Evolutionary conservation across 2,329 filamentous ascomycete genomes (phyloP).

Genomic region (Beauveria sp.): DNA sequence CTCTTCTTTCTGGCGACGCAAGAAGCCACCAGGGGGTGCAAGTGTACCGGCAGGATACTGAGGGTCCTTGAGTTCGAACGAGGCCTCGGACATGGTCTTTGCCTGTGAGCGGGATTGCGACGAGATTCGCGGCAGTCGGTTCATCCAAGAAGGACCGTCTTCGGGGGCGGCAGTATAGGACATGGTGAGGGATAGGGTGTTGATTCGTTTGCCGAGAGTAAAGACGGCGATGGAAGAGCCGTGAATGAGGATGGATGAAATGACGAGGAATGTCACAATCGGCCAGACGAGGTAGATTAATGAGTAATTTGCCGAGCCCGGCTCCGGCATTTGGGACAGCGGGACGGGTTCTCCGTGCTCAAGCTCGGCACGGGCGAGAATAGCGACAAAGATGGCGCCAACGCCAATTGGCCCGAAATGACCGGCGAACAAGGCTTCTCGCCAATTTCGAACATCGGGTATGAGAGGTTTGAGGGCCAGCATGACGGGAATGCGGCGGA

Average conservation of each 20-base stretch:
- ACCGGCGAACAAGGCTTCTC: constrained; percentile 90
- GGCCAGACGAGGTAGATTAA: constrained; percentile 90
- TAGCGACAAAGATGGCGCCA: constrained; percentile 90
- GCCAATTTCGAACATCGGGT: constrained; percentile 96
- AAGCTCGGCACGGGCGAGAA: constrained; percentile 85
- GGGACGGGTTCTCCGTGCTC: constrained; percentile 72
- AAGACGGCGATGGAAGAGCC: constrained; percentile 98
- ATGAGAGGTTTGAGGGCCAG: constrained; percentile 83
- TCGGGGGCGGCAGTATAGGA: constrained; percentile 90
- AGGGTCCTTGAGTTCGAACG: constrained; percentile 53
- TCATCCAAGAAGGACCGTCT: constrained; percentile 91
- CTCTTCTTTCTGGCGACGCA: constrained; percentile 78
- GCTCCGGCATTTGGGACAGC: constrained; percentile 50
- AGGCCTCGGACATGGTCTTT: constrained; percentile 72
- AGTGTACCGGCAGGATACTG: constrained; percentile 61
- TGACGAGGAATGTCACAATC: constrained; percentile 87
- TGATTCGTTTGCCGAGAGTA: constrained; percentile 95
- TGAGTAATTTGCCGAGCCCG: constrained; percentile 50
- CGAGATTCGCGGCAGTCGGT: constrained; percentile 67
- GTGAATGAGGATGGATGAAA: constrained; percentile 89
- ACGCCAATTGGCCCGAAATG: constrained; percentile 98
- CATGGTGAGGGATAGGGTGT: constrained; percentile 89
- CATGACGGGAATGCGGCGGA: constrained; percentile 95
- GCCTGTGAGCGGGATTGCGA: constrained; percentile 71
- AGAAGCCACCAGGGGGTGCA: constrained; percentile 67